phyloP scores from a whole-genome alignment of 306 rosid genomes.

The Crataegus laevigata region DNA sequence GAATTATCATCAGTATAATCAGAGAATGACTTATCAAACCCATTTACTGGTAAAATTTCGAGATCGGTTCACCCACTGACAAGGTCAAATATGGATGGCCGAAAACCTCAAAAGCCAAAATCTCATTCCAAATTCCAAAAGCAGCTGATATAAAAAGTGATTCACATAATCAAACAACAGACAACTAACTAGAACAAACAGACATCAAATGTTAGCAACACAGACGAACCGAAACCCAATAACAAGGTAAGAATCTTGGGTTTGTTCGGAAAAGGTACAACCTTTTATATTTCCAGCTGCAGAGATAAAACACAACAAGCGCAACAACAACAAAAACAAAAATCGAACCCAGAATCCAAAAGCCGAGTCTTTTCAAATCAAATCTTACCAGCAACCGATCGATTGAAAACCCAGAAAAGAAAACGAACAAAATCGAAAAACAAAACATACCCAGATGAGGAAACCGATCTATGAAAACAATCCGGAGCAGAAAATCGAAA shows the following conservation, averaged over 20 bases:
- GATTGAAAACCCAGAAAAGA: constrained; percentile 4
- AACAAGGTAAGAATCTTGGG: not conserved
- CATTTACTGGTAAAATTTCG: constrained; percentile 5
- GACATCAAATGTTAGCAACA: not conserved
- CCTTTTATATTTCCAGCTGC: not conserved
- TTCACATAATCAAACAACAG: constrained; percentile 1
- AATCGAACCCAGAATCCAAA: constrained; percentile 16
- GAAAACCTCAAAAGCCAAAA: not conserved
- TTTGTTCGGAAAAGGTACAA: not conserved
- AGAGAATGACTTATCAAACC: constrained; percentile 4
- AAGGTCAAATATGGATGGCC: constrained; percentile 10
- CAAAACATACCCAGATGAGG: constrained; percentile 35
- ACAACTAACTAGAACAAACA: constrained; percentile 14
- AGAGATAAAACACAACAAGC: not conserved
- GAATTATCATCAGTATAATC: not conserved
- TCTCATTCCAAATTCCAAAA: not conserved
- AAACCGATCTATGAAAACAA: constrained; percentile 41
- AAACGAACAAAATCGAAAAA: constrained; percentile 14
- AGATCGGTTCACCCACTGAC: constrained; percentile 35
- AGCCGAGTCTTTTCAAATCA: constrained; percentile 16
- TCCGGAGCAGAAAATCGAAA: constrained; percentile 18
- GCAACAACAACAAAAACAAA: not conserved
- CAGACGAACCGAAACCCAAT: constrained; percentile 10
- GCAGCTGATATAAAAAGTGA: constrained; percentile 10
- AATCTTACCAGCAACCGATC: constrained; percentile 31